These are phyloP conservation scores for Moesziomyces parantarcticus DNA, from an alignment of 1,284 basidiomycete genomes.

Conservation along the genomic window DNA sequence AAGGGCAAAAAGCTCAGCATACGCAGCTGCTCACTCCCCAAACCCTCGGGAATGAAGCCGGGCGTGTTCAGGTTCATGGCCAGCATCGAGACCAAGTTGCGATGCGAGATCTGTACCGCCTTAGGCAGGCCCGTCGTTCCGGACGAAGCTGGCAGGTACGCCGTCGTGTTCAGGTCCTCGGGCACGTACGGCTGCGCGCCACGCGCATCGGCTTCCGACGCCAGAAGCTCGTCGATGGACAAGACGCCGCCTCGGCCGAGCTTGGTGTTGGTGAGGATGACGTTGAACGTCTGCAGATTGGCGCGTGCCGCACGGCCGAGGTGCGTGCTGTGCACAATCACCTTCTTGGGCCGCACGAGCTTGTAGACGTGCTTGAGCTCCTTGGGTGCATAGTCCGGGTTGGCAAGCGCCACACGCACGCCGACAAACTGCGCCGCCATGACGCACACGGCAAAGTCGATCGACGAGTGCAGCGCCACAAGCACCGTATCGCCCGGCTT, in stretches of 20 bases:
- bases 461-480: constrained; percentile 34
- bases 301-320: constrained; percentile 23
- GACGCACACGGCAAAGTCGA: constrained; percentile 45
- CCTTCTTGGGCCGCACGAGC: constrained; percentile 39
- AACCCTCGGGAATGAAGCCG: constrained; percentile 14
- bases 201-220: constrained; percentile 3
- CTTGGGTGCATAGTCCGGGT: constrained; percentile 32
- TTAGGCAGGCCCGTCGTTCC: constrained; percentile 51
- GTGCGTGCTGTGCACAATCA: constrained; percentile 32
- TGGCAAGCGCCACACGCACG: constrained; percentile 42
- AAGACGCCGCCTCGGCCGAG: constrained; percentile 29
- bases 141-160: constrained; percentile 39
- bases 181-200: constrained; percentile 16
- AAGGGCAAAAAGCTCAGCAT: constrained; percentile 47
- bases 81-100: constrained; percentile 46
- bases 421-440: constrained; percentile 48
- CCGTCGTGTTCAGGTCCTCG: constrained; percentile 18
- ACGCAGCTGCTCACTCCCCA: constrained; percentile 10
- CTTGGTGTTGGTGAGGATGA: constrained; percentile 30
- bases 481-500: constrained; percentile 44
- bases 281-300: constrained; percentile 21
- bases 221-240: constrained; percentile 24
- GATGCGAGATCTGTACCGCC: constrained; percentile 50
- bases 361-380: constrained; percentile 44
- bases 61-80: constrained; percentile 27